Conservation (phyloP, 2,329 filamentous ascomycete genomes). For the Biscogniauxia marginata region DNA sequence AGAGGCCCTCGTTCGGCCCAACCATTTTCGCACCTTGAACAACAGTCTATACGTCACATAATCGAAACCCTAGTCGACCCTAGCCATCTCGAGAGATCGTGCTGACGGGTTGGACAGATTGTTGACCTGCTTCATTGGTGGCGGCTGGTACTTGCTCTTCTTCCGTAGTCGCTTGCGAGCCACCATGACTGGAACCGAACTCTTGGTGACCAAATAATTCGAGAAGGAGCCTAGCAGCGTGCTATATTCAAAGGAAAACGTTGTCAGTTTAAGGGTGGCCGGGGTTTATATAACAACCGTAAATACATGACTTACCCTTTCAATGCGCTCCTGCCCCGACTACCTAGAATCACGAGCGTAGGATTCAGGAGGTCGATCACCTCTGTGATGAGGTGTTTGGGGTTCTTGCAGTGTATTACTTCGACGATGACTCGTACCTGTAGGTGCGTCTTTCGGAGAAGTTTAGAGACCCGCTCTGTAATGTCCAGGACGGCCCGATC, state of each 20-base stretch:
- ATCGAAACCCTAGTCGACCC: conserved; percentile 60
- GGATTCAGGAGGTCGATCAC: conserved; percentile 93
- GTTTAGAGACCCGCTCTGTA: conserved; percentile 77
- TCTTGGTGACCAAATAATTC: conserved; percentile 96
- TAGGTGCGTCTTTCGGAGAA: conserved; percentile 85
- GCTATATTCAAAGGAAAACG: conserved; percentile 43
- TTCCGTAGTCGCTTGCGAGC: conserved; percentile 87
- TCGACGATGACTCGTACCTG: conserved; percentile 94
- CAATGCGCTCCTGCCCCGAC: conserved; percentile 83
- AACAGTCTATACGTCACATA: conserved; percentile 13
- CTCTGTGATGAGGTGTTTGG: conserved; percentile 93
- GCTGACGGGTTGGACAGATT: conserved; percentile 72
- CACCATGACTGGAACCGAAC: conserved; percentile 96
- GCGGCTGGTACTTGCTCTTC: conserved; percentile 76
- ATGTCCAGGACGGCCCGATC: conserved; percentile 79
- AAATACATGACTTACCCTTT: conserved; percentile 72
- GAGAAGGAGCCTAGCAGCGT: conserved; percentile 95
- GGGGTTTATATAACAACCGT: not conserved
- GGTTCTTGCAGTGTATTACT: conserved; percentile 97
- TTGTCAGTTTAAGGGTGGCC: not conserved
- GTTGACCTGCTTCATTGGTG: conserved; percentile 73
- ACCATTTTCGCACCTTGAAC: not conserved
- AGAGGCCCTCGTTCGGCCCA: not conserved
- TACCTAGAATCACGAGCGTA: conserved; percentile 90
- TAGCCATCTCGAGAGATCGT: conserved; percentile 67